Evolutionary conservation across 352 stramenopile species (phyloP).

Genomic region (Phytophthora vignae): DNA sequence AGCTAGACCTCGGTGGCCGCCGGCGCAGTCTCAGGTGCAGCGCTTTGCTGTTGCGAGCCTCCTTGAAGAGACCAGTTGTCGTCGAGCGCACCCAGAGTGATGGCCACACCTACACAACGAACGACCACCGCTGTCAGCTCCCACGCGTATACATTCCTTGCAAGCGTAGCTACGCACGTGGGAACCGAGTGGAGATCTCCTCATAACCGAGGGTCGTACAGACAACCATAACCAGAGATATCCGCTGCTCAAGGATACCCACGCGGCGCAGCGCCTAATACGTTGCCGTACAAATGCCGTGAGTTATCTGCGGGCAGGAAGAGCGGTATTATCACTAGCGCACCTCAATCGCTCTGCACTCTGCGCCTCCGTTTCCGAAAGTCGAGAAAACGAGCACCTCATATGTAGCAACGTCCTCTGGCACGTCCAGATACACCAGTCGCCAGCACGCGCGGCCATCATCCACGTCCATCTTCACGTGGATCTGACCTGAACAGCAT

Average conservation of each 20-base stretch:
- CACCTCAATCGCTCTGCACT: background rate
- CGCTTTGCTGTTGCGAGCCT: background rate
- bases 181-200: background rate
- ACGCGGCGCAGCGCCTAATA: background rate
- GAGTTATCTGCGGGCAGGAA: background rate
- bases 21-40: too few species aligned
- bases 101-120: background rate
- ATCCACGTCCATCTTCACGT: background rate
- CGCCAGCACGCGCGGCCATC: background rate
- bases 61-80: background rate
- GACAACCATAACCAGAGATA: background rate
- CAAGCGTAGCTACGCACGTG: background rate
- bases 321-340: too few species aligned
- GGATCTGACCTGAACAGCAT: background rate
- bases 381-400: background rate
- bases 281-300: too few species aligned
- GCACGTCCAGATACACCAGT: constrained; percentile 1
- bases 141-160: background rate
- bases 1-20: too few species aligned
- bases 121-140: background rate
- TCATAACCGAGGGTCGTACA: background rate
- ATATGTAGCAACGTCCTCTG: background rate
- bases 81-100: background rate
- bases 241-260: background rate
- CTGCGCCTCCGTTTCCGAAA: background rate